These are phyloP conservation scores for Globisporangium perplexum DNA, from an alignment of 352 stramenopile species.

Conservation along the genomic window DNA sequence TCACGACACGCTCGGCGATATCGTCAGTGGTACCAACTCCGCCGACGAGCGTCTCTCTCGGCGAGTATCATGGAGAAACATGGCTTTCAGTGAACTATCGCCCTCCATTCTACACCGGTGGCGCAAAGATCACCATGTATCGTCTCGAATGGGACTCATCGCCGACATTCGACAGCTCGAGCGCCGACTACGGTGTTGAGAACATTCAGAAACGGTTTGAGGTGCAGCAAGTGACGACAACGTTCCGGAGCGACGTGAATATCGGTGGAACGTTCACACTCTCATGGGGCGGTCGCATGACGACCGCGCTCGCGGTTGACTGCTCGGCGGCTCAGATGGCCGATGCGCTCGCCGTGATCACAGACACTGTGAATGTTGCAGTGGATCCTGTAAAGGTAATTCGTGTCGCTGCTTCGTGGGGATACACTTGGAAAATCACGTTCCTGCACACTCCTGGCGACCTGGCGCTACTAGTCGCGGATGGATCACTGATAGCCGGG, in stretches of 20 bases:
- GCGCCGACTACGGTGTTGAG: conserved; percentile 72
- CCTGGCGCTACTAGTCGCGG: conserved; percentile 78
- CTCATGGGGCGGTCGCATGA: conserved; percentile 83
- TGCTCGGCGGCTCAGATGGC: conserved; percentile 63
- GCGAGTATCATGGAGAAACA: conserved; percentile 67
- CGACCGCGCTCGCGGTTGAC: conserved; percentile 59
- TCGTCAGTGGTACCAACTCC: conserved; percentile 63
- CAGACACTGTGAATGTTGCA: conserved; percentile 64
- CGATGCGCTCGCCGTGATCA: conserved; percentile 73
- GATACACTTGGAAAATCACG: conserved; percentile 90
- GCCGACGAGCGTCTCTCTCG: conserved; percentile 70
- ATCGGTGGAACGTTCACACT: conserved; percentile 90
- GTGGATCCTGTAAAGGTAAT: conserved; percentile 77
- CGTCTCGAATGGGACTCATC: conserved; percentile 90
- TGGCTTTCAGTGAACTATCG: conserved; percentile 83
- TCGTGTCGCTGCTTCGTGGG: conserved; percentile 57
- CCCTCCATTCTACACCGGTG: conserved; percentile 83
- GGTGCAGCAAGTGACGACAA: conserved; percentile 86
- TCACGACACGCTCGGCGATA: conserved; percentile 32
- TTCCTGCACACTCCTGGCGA: conserved; percentile 88
- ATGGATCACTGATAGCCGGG: conserved; percentile 80
- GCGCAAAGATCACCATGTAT: conserved; percentile 88
- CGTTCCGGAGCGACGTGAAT: conserved; percentile 52
- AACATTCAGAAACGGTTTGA: conserved; percentile 88
- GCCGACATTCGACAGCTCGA: conserved; percentile 73